phyloP scores from a whole-genome alignment of 23 red algal species.

The Cyanidiococcus yangmingshanensis region DNA sequence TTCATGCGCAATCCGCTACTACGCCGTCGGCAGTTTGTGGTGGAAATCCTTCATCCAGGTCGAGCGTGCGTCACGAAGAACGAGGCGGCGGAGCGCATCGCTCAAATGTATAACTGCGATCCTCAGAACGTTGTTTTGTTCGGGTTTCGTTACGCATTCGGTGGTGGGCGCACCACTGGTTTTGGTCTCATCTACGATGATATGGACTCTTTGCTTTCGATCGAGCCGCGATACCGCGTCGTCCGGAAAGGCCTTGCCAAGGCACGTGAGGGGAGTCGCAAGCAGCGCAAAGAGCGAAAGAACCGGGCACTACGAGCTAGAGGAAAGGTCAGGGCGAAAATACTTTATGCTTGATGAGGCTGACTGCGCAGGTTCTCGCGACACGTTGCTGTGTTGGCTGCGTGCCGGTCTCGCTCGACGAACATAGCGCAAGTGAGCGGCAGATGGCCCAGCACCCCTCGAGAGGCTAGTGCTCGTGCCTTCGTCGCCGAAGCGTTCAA shows the following conservation, averaged over 20 bases:
- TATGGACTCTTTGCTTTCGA: slow-evolving; percentile 54
- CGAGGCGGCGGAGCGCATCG: slow-evolving; percentile 78
- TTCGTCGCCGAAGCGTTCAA: background rate
- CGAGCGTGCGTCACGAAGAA: slow-evolving; percentile 65
- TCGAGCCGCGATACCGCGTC: slow-evolving; percentile 87
- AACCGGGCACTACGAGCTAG: slow-evolving; percentile 61
- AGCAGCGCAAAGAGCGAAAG: slow-evolving; percentile 89
- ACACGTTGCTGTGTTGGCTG: too few species aligned
- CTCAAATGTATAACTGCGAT: slow-evolving; percentile 99
- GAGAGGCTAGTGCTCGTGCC: background rate
- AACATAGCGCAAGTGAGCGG: too few species aligned
- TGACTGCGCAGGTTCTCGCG: too few species aligned
- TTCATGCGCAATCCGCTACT: slow-evolving; percentile 86
- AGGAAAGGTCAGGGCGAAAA: slow-evolving; percentile 75
- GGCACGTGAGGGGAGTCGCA: slow-evolving; percentile 56
- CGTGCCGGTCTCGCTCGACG: too few species aligned
- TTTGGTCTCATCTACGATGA: slow-evolving; percentile 98
- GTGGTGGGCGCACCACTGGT: slow-evolving; percentile 81
- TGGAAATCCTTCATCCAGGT: slow-evolving; percentile 95
- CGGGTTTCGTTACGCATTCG: slow-evolving; percentile 83
- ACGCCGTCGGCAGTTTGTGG: slow-evolving; percentile 96
- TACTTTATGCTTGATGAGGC: background rate
- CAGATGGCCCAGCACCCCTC: too few species aligned
- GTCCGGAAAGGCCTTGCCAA: slow-evolving; percentile 68
- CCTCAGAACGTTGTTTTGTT: slow-evolving; percentile 89